Percentiles rank a stretch among this genome's conserved stretches.
These are phyloP conservation scores for Wickerhamiella siamensis DNA, from an alignment of 805 yeast species.

Conservation along the genomic window DNA sequence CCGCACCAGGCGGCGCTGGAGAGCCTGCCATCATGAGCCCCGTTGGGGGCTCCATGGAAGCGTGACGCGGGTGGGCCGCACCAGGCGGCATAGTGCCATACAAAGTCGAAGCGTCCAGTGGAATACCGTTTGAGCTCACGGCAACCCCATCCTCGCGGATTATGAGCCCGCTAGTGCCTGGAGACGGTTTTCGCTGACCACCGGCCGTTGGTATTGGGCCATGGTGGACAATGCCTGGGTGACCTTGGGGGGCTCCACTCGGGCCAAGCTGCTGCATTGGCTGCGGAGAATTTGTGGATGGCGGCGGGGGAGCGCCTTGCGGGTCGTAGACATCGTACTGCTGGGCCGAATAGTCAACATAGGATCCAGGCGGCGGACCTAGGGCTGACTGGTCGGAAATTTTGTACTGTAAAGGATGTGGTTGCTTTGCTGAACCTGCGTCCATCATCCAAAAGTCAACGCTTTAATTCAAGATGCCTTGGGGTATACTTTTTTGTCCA, in stretches of 20 bases:
- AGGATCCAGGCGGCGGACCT: not conserved
- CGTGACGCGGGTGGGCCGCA: not conserved
- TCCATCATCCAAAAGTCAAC: not conserved
- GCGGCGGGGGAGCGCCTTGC: not conserved
- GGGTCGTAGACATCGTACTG: not conserved
- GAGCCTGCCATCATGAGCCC: not conserved
- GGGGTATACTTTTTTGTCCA: no score
- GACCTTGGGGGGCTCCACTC: not conserved
- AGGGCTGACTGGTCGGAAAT: not conserved
- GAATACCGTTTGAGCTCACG: not conserved
- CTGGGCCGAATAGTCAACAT: not conserved
- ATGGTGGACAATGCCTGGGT: not conserved
- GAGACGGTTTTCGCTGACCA: not conserved
- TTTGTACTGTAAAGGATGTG: not conserved
- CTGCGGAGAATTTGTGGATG: not conserved
- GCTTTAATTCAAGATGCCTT: no score
- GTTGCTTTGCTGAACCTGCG: not conserved
- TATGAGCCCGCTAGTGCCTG: not conserved
- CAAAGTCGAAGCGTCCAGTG: not conserved
- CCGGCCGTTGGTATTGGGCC: not conserved
- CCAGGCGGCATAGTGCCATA: not conserved
- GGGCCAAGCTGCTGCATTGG: not conserved
- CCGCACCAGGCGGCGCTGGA: not conserved
- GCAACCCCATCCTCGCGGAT: not conserved
- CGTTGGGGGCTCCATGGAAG: not conserved